Evolutionary conservation across 805 yeast genomes (phyloP).

Genomic region (Sugiyamaella floridensis): DNA sequence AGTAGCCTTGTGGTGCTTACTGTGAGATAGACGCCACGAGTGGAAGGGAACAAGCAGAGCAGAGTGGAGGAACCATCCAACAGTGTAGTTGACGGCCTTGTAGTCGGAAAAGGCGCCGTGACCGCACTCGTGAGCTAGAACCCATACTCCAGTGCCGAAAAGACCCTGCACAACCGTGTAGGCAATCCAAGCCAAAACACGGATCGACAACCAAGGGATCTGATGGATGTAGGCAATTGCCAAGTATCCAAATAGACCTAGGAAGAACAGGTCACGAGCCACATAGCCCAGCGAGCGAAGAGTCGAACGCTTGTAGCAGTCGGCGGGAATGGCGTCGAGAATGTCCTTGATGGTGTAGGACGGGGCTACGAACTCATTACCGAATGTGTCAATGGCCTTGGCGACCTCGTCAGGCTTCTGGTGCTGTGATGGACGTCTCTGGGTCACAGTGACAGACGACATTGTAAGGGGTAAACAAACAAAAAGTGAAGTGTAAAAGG

Average conservation of each 20-base stretch:
- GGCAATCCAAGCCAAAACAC: slow-evolving; percentile 53
- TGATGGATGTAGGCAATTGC: slow-evolving; percentile 50
- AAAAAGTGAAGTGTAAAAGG: background rate
- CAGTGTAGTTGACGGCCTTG: slow-evolving; percentile 63
- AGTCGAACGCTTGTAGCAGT: slow-evolving; percentile 63
- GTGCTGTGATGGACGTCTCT: slow-evolving; percentile 14
- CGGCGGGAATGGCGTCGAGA: slow-evolving; percentile 61
- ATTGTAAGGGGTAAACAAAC: background rate
- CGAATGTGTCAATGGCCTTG: slow-evolving; percentile 45
- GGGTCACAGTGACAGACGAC: slow-evolving; percentile 17
- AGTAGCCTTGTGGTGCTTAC: slow-evolving; percentile 86
- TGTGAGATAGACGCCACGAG: slow-evolving; percentile 79
- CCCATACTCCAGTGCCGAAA: slow-evolving; percentile 75
- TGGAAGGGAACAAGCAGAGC: slow-evolving; percentile 76
- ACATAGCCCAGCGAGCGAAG: slow-evolving; percentile 55
- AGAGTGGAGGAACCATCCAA: slow-evolving; percentile 81
- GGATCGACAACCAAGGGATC: slow-evolving; percentile 37
- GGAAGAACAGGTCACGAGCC: slow-evolving; percentile 49
- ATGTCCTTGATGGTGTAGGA: slow-evolving; percentile 72
- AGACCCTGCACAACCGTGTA: slow-evolving; percentile 54
- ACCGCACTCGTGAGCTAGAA: slow-evolving; percentile 87
- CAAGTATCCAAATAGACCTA: slow-evolving; percentile 43
- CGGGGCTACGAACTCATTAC: slow-evolving; percentile 65
- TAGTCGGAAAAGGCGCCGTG: slow-evolving; percentile 78
- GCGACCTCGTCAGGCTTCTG: slow-evolving; percentile 1